Conservation (phyloP, 805 yeast genomes). For the Blastobotrys americana region DNA sequence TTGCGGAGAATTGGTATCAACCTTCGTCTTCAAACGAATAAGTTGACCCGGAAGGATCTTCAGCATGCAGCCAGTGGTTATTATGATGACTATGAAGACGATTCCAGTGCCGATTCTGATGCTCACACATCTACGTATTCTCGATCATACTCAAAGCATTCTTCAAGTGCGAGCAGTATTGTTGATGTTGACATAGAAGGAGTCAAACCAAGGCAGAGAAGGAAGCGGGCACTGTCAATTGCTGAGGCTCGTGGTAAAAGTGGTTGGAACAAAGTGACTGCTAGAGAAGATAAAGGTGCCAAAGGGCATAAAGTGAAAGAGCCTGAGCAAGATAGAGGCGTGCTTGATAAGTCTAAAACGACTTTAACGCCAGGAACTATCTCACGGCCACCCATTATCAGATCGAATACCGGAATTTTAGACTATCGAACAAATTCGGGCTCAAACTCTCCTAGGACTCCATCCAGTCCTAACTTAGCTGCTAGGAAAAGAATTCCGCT, state of each 20-base stretch:
- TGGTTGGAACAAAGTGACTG: background rate
- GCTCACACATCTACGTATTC: background rate
- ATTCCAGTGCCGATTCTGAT: conserved; percentile 3
- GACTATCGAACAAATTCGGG: background rate
- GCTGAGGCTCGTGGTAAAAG: background rate
- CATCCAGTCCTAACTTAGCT: background rate
- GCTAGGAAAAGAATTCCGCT: conserved; percentile 9
- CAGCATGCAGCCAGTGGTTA: conserved; percentile 4
- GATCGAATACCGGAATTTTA: background rate
- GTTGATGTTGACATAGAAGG: background rate
- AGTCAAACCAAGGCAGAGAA: background rate
- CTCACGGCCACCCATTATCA: background rate
- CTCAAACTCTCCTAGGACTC: background rate
- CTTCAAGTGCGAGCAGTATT: background rate
- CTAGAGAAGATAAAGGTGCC: too few species aligned
- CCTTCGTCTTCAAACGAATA: conserved; percentile 64
- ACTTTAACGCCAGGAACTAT: too few species aligned
- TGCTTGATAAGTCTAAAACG: too few species aligned
- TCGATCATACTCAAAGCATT: background rate
- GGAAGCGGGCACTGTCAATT: background rate
- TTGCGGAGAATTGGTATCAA: conserved; percentile 74
- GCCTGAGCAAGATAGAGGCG: too few species aligned
- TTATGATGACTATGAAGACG: conserved; percentile 24
- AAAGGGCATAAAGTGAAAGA: too few species aligned
- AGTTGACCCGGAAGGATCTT: conserved; percentile 33